Evolutionary conservation across 192 early-diverging fungal species (phyloP), one percentile per base, ranked within the genome.

Genomic region (Thamnidium elegans): DNA sequence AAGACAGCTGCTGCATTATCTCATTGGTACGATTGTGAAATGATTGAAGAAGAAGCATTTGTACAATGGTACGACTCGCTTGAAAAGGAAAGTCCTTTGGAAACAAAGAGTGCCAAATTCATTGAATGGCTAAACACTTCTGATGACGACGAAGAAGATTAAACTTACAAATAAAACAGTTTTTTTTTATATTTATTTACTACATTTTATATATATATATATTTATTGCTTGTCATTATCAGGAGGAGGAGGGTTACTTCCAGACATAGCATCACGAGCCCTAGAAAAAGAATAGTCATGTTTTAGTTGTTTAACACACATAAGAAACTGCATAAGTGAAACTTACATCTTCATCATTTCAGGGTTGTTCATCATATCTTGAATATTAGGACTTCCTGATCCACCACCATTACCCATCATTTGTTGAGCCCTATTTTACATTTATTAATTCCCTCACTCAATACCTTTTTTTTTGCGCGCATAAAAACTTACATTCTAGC

Each of bases 21-120:
- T 68, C 72, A 75, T 20, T 77, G 89, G 50, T 94, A 94, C 68
- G 90, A 85, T 62, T 59, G 58, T 48, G 92, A 92, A 66, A 71
- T 89, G 55, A 74, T 94, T 14, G 92, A 94, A 60, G 92, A 94
- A 71, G 92, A 94, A 30, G 82, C 80, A 15, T 85, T 91, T 70
- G 51, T 85, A 59, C 61, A 74, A 30, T 94, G 92, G 92, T 85
- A 84, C 48, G 69, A 77, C 51, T 21, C 36, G 5, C 56, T 77
- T 31, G 59, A 76, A 1, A 84, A 79, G 14, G 69, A 76, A 11
- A 73, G 71, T 26, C 84, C 86, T 13, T 68, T 94, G 50, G 86
- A 84, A 68, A 81, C 81, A 65, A 86, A 80, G 71, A 76, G 79
- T 67, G 61, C 61, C 0, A 84, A 89, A 55, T 91, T 94, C 72